Evolutionary conservation across 805 yeast genomes (phyloP).

Genomic region (Zygosaccharomyces bisporus): DNA sequence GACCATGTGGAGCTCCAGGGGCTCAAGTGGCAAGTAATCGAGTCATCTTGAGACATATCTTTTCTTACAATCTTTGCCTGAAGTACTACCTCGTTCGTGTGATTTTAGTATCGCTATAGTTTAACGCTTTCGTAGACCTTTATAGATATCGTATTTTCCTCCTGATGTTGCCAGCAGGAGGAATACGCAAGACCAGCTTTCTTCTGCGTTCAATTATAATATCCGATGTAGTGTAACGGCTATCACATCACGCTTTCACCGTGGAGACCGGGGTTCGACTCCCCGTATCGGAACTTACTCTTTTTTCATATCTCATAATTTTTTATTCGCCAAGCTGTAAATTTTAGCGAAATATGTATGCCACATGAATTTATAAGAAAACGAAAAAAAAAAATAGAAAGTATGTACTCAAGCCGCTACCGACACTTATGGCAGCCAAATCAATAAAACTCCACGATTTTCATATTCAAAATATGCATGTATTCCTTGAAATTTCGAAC

Average conservation of each 20-base stretch:
- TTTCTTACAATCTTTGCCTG: background rate
- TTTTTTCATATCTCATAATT: too few species aligned
- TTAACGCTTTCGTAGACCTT: background rate
- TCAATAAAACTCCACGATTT: too few species aligned
- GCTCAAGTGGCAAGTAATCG: constrained; percentile 34
- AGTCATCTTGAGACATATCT: constrained; percentile 14
- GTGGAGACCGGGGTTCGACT: constrained; percentile 2
- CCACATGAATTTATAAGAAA: background rate
- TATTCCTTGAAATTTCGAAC: too few species aligned
- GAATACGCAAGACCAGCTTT: background rate
- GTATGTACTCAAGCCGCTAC: too few species aligned
- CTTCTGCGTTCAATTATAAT: background rate
- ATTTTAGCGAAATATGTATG: too few species aligned
- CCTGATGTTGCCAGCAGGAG: background rate
- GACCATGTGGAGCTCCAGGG: constrained; percentile 24
- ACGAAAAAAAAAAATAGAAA: too few species aligned
- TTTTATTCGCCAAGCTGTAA: constrained; percentile 1
- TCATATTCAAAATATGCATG: too few species aligned
- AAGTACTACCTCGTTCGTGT: background rate
- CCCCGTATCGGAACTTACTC: constrained; percentile 26
- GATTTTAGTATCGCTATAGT: too few species aligned
- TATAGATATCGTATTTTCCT: background rate
- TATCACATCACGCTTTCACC: constrained; percentile 23
- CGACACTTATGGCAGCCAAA: too few species aligned
- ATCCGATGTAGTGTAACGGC: constrained; percentile 33